Percentiles rank a stretch among this genome's conserved stretches.
phyloP scores from a whole-genome alignment of 2,329 filamentous ascomycete species.

The Nigrospora oryzae region DNA sequence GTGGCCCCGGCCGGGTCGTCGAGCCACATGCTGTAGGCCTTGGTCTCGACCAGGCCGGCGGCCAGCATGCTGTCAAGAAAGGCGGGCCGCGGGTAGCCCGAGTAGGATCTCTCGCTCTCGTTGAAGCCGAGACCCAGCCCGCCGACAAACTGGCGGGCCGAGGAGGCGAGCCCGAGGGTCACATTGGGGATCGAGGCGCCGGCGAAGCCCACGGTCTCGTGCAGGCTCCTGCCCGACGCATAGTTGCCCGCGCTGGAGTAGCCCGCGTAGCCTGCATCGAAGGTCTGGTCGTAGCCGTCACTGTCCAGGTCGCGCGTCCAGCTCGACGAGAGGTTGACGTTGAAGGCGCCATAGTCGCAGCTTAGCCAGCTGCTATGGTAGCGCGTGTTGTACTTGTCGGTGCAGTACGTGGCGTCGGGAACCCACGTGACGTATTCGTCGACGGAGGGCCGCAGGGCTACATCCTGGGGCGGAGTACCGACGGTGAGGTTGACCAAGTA shows the following conservation, averaged over 20 bases:
- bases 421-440: constrained; percentile 18
- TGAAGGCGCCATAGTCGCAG: too few relatives aligned
- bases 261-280: constrained; percentile 60
- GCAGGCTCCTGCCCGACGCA: too few relatives aligned
- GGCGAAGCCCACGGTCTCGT: constrained; percentile 20
- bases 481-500: constrained; percentile 6
- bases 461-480: constrained; percentile 15
- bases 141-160: constrained; percentile 11
- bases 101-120: constrained; percentile 2
- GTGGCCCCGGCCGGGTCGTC: constrained; percentile 15
- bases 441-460: constrained; percentile 16
- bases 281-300: constrained; percentile 69
- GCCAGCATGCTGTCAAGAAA: constrained; percentile 18
- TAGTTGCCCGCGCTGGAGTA: too few relatives aligned
- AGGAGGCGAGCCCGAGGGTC: constrained; percentile 16
- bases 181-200: constrained; percentile 43
- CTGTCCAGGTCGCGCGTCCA: constrained; percentile 70
- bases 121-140: constrained; percentile 20
- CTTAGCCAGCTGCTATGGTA: too few relatives aligned
- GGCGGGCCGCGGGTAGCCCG: neutral
- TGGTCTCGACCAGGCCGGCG: constrained; percentile 15
- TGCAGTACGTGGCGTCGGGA: constrained; percentile 6
- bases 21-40: constrained; percentile 23
- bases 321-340: too few relatives aligned
- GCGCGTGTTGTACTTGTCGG: too few relatives aligned